phyloP scores from a whole-genome alignment of 2,329 filamentous ascomycete species.

The Colletotrichum camelliae region DNA sequence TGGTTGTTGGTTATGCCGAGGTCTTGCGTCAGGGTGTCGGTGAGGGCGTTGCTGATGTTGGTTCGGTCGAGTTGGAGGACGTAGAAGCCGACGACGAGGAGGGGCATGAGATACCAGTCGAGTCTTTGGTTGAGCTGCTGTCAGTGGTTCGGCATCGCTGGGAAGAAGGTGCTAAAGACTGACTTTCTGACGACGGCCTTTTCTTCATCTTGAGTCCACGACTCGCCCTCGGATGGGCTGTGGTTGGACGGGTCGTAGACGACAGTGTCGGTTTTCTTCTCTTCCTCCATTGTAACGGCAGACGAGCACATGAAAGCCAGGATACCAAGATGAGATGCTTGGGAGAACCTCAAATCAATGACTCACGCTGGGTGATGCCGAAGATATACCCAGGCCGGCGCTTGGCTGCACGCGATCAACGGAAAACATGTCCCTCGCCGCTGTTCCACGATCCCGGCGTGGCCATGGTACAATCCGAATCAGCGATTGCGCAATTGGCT shows the following conservation, averaged over 20 bases:
- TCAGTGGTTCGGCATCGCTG: neutral
- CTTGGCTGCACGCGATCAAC: neutral
- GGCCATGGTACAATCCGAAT: neutral
- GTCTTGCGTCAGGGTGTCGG: constrained; percentile 53
- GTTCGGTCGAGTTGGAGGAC: constrained; percentile 38
- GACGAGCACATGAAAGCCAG: rapidly evolving
- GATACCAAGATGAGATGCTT: neutral
- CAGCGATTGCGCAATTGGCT: neutral
- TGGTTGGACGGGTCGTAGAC: neutral
- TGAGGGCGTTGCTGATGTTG: constrained; percentile 56
- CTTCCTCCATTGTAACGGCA: neutral
- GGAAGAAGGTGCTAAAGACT: neutral
- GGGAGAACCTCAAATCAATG: neutral
- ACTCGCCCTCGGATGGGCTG: neutral
- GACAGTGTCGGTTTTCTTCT: neutral
- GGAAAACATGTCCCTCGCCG: neutral
- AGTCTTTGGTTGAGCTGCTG: neutral
- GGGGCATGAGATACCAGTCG: constrained; percentile 32
- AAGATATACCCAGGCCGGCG: neutral
- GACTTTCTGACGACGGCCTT: neutral
- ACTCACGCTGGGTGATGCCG: neutral
- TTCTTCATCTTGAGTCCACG: neutral
- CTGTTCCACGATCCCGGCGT: neutral
- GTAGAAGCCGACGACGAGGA: constrained; percentile 35
- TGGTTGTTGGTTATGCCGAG: constrained; percentile 54